A percentile compares a stretch with the other conserved stretches of the same genome.
phyloP scores from a whole-genome alignment of 306 rosid species.

The Trifolium dubium region DNA sequence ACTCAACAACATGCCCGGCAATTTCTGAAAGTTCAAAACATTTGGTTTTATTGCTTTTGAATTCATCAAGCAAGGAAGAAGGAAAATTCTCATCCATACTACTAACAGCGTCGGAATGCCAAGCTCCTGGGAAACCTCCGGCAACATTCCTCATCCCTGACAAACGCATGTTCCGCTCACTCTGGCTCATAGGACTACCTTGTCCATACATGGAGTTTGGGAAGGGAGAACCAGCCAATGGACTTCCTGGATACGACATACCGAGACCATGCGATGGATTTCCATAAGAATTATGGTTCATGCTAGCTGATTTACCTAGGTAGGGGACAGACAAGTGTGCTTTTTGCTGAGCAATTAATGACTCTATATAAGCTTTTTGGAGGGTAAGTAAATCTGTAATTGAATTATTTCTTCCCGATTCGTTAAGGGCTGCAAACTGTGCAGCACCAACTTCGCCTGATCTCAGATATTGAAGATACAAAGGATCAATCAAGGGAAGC shows the following conservation, averaged over 20 bases:
- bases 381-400: slow-evolving; percentile 62
- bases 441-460: slow-evolving; percentile 81
- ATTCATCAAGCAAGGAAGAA: slow-evolving; percentile 82
- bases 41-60: slow-evolving; percentile 84
- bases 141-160: slow-evolving; percentile 72
- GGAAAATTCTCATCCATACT: slow-evolving; percentile 72
- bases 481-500: slow-evolving; percentile 72
- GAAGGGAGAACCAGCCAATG: slow-evolving; percentile 69
- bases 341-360: slow-evolving; percentile 67
- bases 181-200: slow-evolving; percentile 86
- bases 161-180: slow-evolving; percentile 62
- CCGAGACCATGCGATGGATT: slow-evolving; percentile 48
- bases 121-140: slow-evolving; percentile 69
- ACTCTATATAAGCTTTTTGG: slow-evolving; percentile 78
- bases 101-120: slow-evolving; percentile 73
- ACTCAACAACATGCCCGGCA: slow-evolving; percentile 67
- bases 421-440: slow-evolving; percentile 76
- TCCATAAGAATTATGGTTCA: slow-evolving; percentile 71
- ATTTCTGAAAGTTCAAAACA: slow-evolving; percentile 93
- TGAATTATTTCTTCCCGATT: slow-evolving; percentile 65
- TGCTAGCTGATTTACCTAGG: slow-evolving; percentile 64
- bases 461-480: slow-evolving; percentile 76
- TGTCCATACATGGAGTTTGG: slow-evolving; percentile 79
- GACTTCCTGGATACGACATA: slow-evolving; percentile 86
- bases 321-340: slow-evolving; percentile 67